phyloP scores from a whole-genome alignment of 2,329 filamentous ascomycete species.

The Colletotrichum musicola region DNA sequence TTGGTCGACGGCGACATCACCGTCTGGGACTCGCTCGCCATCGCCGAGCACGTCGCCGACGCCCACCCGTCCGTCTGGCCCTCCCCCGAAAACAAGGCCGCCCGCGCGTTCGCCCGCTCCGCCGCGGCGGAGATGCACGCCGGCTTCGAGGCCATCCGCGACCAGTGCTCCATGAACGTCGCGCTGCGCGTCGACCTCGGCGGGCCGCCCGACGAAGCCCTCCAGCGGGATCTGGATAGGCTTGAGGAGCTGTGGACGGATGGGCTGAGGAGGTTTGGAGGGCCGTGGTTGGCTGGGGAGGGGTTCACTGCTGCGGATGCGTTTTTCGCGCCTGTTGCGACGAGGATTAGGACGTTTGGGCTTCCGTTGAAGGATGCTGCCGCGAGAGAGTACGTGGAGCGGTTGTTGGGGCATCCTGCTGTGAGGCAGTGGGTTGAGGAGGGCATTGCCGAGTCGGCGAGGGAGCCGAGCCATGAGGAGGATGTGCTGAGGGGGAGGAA shows the following conservation, averaged over 20 bases:
- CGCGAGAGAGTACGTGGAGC: constrained; percentile 50
- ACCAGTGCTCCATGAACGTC: constrained; percentile 59
- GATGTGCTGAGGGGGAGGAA: constrained; percentile 24
- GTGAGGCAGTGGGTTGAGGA: constrained; percentile 54
- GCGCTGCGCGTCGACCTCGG: constrained; percentile 52
- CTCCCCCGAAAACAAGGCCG: constrained; percentile 43
- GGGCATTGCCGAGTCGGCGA: constrained; percentile 52
- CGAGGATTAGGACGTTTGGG: constrained; percentile 54
- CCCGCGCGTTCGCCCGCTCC: constrained; percentile 57
- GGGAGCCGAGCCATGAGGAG: constrained; percentile 44
- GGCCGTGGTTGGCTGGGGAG: constrained; percentile 55
- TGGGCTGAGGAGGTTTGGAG: constrained; percentile 54
- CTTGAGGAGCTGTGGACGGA: constrained; percentile 53
- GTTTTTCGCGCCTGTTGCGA: constrained; percentile 57
- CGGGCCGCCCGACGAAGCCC: constrained; percentile 42
- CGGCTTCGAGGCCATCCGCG: constrained; percentile 54
- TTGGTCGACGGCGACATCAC: constrained; percentile 50
- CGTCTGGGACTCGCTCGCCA: constrained; percentile 61
- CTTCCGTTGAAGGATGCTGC: constrained; percentile 44
- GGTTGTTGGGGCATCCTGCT: constrained; percentile 49
- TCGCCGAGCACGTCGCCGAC: constrained; percentile 62
- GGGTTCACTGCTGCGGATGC: constrained; percentile 56
- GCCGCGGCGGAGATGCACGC: constrained; percentile 63
- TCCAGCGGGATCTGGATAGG: constrained; percentile 52
- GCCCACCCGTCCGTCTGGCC: constrained; percentile 58